Base-by-base conservation (phyloP, 2,329 filamentous ascomycete genomes). In the Aspergillus awamori region DNA sequence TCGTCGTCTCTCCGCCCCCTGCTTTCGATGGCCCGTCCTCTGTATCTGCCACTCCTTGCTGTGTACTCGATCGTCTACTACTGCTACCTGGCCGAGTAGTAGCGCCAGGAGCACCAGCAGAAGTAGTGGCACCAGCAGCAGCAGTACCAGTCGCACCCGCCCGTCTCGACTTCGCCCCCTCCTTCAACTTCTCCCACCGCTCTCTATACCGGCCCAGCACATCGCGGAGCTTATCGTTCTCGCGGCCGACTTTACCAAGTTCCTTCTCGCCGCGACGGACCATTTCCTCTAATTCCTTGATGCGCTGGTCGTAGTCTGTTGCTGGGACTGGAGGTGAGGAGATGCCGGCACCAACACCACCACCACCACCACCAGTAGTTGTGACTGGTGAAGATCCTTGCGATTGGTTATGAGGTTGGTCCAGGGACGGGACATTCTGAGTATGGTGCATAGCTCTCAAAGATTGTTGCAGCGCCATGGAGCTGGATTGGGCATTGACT, bases 401-500 rank as follows among this genome's bases (percentile, higher is more conserved):
- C 17, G 76, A 70, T 43, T 72, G 65, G 55, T 66, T 70, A 54
- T 43, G 81, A n/a, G 33, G 30, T 8, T 71, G 62, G n/a, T 74
- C 71, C 3, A 72, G 66, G 1, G 71, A 72, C 2, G 70, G 67
- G 5, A 69, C 65, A 36, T 68, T 73, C 22, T 79, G 75, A 36
- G 33, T 36, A 45, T 78, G 76, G 41, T 81, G 78, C 58, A 83
- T 76, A 61, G 81, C 78, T 66, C 82, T 79, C 69, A 87, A 88
- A 67, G 92, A 96, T 74, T 97, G 92, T 13, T 93, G 91, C 36
- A 98, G 84, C 3, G 92, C 92, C 77, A 93, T 86, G 57, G 90
- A 91, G 39, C 90, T 93, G 65, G 89, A 92, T 77, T 98, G 95
- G 0, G 93, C 92, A 69, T 92, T 93, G 41, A 92, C 89, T 77